Percentiles rank a stretch among this genome's conserved stretches.
phyloP scores from a whole-genome alignment of 768 basidiomycete genomes.

The Russula griseocarnosa region DNA sequence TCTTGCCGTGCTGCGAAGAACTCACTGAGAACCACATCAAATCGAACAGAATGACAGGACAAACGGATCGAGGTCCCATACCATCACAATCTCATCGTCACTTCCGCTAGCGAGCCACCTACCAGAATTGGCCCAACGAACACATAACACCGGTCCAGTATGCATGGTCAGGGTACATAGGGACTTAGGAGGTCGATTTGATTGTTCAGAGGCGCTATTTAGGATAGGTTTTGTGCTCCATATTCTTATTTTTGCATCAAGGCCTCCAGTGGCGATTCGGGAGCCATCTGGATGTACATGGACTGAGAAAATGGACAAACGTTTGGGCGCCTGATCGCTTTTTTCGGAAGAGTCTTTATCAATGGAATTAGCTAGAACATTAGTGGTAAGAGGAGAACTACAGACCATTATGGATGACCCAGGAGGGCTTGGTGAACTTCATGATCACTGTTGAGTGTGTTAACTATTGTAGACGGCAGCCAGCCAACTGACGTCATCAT shows the following conservation, averaged over 20 bases:
- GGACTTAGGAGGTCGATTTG: constrained; percentile 75
- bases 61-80: constrained; percentile 96
- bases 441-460: constrained; percentile 37
- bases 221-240: constrained; percentile 97
- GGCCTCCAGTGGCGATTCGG: constrained; percentile 93
- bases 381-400: constrained; percentile 17
- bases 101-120: constrained; percentile 93
- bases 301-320: constrained; percentile 84
- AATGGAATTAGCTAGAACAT: not conserved
- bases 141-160: constrained; percentile 85
- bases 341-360: constrained; percentile 48
- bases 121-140: constrained; percentile 92
- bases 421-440: constrained; percentile 86
- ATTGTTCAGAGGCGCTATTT: constrained; percentile 60
- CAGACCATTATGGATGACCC: constrained; percentile 77
- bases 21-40: not conserved
- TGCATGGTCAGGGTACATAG: constrained; percentile 92
- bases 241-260: constrained; percentile 94
- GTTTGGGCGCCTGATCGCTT: constrained; percentile 56
- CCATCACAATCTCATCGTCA: constrained; percentile 92
- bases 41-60: constrained; percentile 36
- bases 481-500: not conserved
- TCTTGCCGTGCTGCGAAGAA: constrained; percentile 55
- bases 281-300: constrained; percentile 95
- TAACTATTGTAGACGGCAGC: not conserved